Base-by-base conservation (phyloP, 495 filamentous ascomycete genomes). In the Penicillium angulare region DNA sequence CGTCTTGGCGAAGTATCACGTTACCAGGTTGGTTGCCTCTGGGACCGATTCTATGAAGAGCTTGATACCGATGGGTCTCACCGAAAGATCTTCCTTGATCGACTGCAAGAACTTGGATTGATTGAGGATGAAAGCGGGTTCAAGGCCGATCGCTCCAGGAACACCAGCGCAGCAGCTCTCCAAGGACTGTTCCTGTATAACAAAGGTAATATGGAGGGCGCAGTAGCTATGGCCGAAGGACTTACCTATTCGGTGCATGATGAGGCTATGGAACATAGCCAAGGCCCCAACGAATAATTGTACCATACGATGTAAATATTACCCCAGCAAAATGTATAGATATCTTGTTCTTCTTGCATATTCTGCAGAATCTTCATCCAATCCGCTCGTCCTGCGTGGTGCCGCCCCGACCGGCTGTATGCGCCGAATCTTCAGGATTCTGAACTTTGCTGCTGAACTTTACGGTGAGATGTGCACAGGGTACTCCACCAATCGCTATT, bases 101-200 rank as follows among this genome's bases (percentile, higher is more conserved):
- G 71, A 31, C 72, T 83, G 12, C 66, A 75, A 39, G 67, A 75
- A 33, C 70, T 83, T 16, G 76, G 77, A 3, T 52, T 83, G 43
- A 61, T 81, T 13, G 80, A 83, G 43, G 73, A 79, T 26, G 73
- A 75, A 22, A 58, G 69, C 20, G 72, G 75, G 12, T 63, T 66
- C 48, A 73, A 69, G 39, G 46, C 61, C 9, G 71, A 74, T 32
- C 43, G 51, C 24, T 58, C 66, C 12, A 61, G 74, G 36, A 79
- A 71, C 16, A 86, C 88, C 6, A 97, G 91, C 53, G 87, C 91
- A 2, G 93, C 93, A 16, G 87, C 90, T 6, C 80, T 97, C 27
- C 93, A 98, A 69, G 93, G 93, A 2, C 63, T 97, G 45, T 97
- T 98, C 67, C 73, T 97, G 66, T 95, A 92, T 61, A 93, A 95